Base-by-base conservation (phyloP, 768 basidiomycete genomes). In the Roridomyces roridus region DNA sequence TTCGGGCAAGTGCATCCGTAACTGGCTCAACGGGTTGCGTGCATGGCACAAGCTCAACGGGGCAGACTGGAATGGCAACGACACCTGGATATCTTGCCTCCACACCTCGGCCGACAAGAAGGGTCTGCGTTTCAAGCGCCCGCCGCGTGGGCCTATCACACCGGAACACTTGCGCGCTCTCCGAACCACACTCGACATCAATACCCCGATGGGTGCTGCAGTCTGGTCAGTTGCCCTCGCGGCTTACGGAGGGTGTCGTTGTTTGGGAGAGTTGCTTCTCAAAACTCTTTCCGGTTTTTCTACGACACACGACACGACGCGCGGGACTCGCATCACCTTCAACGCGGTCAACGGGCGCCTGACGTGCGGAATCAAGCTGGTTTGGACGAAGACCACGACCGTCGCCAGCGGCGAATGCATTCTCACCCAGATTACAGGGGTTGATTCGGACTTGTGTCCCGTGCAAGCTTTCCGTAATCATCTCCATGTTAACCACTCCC, bases 391-490 rank as follows among this genome's bases (percentile, higher is more conserved):
- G 23, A 65, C 58, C 0, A 65, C 57, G 0, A 39, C 36, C 0
- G 35, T 44, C 0, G 5, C 20, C 0, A 62, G 68, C 0, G 55
- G 58, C 0, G 46, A 62, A 1, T 46, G 34, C 14, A 55, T 62
- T 9, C 41, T 69, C 0, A 68, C 65, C 0, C 45, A 42, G 0
- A n/a, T n/a, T n/a, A 65, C 61, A 0, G 39, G 47, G 8, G 47
- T 63, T 42, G 45, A 55, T 0, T 41, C 59, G 1, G 45, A 55
- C 0, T 41, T 61, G 1, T 68, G 65, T 24, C 65, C 65, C 0
- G 57, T 69, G 2, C 15, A 14, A 39, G 67, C 65, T 0, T n/a
- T 69, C 1, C 39, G 59, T 10, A 57, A 62, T 18, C 67, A 67
- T 26, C 12, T 64, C 2, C 0, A 24, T 48, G n/a, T 50, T 8